Evolutionary conservation across 169 alveolate genomes (phyloP).

Genomic region (Theileria parva): DNA sequence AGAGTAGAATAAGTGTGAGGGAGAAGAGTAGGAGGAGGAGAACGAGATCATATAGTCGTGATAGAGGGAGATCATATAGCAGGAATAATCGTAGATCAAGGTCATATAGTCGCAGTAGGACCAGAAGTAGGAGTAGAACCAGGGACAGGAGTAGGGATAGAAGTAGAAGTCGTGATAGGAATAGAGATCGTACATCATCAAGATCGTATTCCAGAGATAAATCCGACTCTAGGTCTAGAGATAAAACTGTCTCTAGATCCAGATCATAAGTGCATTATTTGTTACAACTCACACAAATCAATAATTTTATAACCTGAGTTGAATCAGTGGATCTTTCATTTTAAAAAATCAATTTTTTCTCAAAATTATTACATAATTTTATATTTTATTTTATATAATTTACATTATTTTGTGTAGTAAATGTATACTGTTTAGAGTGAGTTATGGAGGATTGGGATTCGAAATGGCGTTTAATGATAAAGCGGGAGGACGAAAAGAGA

Average conservation of each 20-base stretch:
- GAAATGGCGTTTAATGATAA: conserved; percentile 62
- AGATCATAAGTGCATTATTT: conserved; percentile 20
- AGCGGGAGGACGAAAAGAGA: conserved; percentile 31
- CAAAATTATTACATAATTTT: neutral
- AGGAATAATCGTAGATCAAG: conserved; percentile 44
- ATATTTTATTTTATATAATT: too few species aligned
- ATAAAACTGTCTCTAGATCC: conserved; percentile 51
- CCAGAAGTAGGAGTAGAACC: neutral
- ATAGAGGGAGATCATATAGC: conserved; percentile 21
- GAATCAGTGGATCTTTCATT: neutral
- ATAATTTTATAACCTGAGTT: too few species aligned
- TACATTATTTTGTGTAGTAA: too few species aligned
- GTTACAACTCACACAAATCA: neutral
- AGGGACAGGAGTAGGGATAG: neutral
- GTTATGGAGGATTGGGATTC: conserved; percentile 50
- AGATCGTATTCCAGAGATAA: conserved; percentile 52
- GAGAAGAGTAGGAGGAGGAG: conserved; percentile 66
- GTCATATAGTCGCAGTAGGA: conserved; percentile 12
- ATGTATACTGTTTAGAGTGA: neutral
- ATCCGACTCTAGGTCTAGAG: conserved; percentile 45
- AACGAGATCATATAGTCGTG: conserved; percentile 35
- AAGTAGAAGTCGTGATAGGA: conserved; percentile 33
- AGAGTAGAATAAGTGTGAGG: conserved; percentile 77
- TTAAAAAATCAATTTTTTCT: too few species aligned
- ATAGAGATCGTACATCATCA: conserved; percentile 43